phyloP scores from a whole-genome alignment of 331 rosid genomes.

The Saraca asoca region DNA sequence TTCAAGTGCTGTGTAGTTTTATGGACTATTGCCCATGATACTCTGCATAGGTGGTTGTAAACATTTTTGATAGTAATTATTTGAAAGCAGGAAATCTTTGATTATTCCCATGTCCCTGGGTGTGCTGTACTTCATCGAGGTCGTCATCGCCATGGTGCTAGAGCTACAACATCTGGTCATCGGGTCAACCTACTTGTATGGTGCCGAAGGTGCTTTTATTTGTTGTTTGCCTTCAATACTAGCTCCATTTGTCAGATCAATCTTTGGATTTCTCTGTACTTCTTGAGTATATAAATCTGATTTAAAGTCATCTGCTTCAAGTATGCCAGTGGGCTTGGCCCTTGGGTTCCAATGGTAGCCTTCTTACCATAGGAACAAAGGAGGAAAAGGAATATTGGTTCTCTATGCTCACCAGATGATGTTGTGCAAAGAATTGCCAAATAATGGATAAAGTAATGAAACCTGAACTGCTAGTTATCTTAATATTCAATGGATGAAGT shows the following conservation, averaged over 20 bases:
- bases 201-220: constrained; percentile 57
- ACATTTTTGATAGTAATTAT: constrained; percentile 28
- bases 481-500: too few relatives aligned
- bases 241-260: constrained; percentile 19
- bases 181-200: constrained; percentile 58
- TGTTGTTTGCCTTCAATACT: constrained; percentile 22
- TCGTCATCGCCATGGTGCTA: constrained; percentile 69
- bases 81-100: constrained; percentile 60
- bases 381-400: too few relatives aligned
- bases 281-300: not conserved
- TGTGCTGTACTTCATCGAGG: constrained; percentile 64
- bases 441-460: too few relatives aligned
- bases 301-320: too few relatives aligned
- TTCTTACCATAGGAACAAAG: too few relatives aligned
- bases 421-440: too few relatives aligned
- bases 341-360: too few relatives aligned
- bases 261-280: not conserved
- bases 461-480: too few relatives aligned
- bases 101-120: constrained; percentile 55
- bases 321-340: too few relatives aligned
- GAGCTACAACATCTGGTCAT: constrained; percentile 59
- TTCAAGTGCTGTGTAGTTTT: constrained; percentile 28
- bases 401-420: too few relatives aligned
- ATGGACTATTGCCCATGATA: constrained; percentile 37
- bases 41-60: constrained; percentile 41